Percentiles rank a stretch among this genome's conserved stretches.
phyloP scores from a whole-genome alignment of 352 stramenopile genomes.

The Achlya hypogyna region DNA sequence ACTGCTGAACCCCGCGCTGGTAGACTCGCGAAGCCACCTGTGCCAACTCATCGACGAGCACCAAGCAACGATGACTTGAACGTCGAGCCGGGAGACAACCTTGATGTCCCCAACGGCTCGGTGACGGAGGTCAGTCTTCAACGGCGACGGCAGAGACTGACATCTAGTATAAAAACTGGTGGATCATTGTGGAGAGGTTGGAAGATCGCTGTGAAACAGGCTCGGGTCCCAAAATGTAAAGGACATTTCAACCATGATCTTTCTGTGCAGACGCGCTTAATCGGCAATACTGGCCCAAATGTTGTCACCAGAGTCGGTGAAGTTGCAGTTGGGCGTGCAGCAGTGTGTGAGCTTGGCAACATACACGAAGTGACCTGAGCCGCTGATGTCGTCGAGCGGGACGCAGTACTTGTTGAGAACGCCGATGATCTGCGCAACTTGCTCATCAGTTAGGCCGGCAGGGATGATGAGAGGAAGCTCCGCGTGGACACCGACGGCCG shows the following conservation, averaged over 20 bases:
- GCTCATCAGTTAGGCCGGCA: constrained; percentile 37
- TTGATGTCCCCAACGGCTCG: too few species aligned
- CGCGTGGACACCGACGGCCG: constrained; percentile 36
- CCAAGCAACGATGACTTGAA: constrained; percentile 31
- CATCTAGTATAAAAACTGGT: too few species aligned
- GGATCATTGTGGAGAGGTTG: too few species aligned
- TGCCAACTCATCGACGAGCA: neutral
- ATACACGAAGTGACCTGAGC: constrained; percentile 60
- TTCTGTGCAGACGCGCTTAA: too few species aligned
- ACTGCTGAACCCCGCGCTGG: neutral
- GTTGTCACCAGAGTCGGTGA: constrained; percentile 57
- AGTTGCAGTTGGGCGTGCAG: constrained; percentile 68
- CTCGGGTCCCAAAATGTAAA: too few species aligned
- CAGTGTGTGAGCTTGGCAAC: constrained; percentile 67
- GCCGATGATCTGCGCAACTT: constrained; percentile 57
- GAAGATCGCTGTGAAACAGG: too few species aligned
- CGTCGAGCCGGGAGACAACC: constrained; percentile 29
- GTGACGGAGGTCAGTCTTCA: too few species aligned
- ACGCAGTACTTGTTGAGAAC: constrained; percentile 74
- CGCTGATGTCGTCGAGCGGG: constrained; percentile 58
- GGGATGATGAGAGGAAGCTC: constrained; percentile 47
- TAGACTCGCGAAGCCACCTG: neutral
- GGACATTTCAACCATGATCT: too few species aligned
- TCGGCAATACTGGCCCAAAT: too few species aligned
- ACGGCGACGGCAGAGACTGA: too few species aligned